Percentiles rank a stretch among this genome's conserved stretches.
Evolutionary conservation across 768 basidiomycete genomes (phyloP).

Genomic region (Serendipita sp.): DNA sequence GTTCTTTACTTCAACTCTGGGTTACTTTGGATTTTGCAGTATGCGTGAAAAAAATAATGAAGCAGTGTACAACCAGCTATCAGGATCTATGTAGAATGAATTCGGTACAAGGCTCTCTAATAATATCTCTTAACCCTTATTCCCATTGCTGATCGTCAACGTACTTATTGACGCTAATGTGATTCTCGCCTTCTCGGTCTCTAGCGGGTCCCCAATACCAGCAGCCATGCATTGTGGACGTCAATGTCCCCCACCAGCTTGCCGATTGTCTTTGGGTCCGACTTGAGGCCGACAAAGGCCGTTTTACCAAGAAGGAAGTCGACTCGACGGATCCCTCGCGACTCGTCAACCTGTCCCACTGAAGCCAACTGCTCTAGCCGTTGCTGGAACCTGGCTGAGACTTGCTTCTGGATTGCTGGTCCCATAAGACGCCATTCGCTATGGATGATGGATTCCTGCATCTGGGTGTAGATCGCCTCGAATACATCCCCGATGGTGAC

Average conservation of each 20-base stretch:
- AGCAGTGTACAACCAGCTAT: too few species aligned
- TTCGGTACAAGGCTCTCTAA: too few species aligned
- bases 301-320: conserved; percentile 38
- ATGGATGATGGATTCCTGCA: conserved; percentile 28
- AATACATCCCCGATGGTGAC: conserved; percentile 31
- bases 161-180: too few species aligned
- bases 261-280: background rate
- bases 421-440: conserved; percentile 26
- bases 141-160: too few species aligned
- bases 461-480: conserved; percentile 37
- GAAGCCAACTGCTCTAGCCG: background rate
- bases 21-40: background rate
- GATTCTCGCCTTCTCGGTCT: background rate
- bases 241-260: conserved; percentile 2
- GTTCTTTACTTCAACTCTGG: background rate
- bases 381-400: background rate
- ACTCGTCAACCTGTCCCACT: conserved; percentile 22
- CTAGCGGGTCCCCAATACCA: background rate
- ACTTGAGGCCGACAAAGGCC: conserved; percentile 30
- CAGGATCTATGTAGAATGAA: too few species aligned
- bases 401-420: background rate
- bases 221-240: background rate
- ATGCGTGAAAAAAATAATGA: background rate
- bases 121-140: too few species aligned
- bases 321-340: conserved; percentile 35